A percentile compares a stretch with the other conserved stretches of the same genome.
These are phyloP conservation scores for Ilyonectria mors-panacis DNA, from an alignment of 2,329 filamentous ascomycete genomes.

Conservation along the genomic window DNA sequence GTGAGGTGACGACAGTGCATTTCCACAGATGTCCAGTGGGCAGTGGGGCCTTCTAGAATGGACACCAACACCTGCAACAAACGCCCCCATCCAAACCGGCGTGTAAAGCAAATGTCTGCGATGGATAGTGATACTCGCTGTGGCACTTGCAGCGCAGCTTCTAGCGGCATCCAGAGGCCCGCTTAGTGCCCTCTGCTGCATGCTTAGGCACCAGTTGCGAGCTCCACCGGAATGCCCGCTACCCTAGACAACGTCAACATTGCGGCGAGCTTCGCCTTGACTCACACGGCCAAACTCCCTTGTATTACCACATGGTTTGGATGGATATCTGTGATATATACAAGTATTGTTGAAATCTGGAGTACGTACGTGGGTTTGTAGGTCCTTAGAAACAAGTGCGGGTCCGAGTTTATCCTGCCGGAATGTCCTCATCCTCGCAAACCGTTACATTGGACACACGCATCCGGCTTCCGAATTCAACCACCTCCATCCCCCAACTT, in stretches of 20 bases:
- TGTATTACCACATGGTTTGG: neutral
- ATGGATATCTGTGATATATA: neutral
- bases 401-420: too few species aligned
- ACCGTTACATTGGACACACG: conserved; percentile 33
- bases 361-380: neutral
- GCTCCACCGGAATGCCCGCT: conserved; percentile 4
- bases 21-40: conserved; percentile 41
- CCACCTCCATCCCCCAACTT: conserved; percentile 70
- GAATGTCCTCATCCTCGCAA: neutral
- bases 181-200: conserved; percentile 6
- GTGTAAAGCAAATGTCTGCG: neutral
- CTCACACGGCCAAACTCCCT: neutral
- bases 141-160: conserved; percentile 26
- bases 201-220: conserved; percentile 11
- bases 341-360: neutral
- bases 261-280: neutral
- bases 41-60: conserved; percentile 50
- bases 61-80: conserved; percentile 2
- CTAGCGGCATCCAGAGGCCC: conserved; percentile 27
- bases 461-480: conserved; percentile 44
- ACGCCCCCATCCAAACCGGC: neutral
- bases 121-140: neutral
- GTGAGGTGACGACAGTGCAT: conserved; percentile 37
- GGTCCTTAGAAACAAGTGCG: too few species aligned
- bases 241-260: conserved; percentile 1